A percentile compares a stretch with the other conserved stretches of the same genome.
These are phyloP conservation scores for Sechiopsis laciniata DNA, from an alignment of 306 rosid genomes.

Conservation along the genomic window DNA sequence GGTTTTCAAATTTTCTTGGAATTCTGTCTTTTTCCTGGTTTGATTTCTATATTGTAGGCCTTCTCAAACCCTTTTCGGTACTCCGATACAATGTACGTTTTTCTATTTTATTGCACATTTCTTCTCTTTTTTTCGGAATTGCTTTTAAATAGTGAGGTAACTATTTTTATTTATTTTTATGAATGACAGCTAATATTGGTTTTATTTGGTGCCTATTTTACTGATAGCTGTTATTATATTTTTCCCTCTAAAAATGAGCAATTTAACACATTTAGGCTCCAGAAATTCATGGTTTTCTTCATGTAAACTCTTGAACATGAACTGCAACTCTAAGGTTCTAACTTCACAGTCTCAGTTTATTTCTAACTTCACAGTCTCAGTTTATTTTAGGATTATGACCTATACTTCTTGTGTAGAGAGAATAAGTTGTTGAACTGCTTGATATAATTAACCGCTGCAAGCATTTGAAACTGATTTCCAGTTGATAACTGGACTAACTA, in stretches of 20 bases:
- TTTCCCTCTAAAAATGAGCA: background rate
- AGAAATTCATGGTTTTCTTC: background rate
- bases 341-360: background rate
- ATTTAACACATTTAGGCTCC: background rate
- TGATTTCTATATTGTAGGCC: background rate
- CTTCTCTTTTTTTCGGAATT: background rate
- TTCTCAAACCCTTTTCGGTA: background rate
- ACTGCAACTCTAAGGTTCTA: background rate
- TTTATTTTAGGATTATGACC: background rate
- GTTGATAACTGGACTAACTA: constrained; percentile 1
- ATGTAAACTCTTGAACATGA: background rate
- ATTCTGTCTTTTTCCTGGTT: constrained; percentile 12
- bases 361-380: background rate
- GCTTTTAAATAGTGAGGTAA: background rate
- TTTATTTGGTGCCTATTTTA: background rate
- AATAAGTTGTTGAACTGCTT: background rate
- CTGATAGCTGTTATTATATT: background rate
- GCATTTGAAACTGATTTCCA: constrained; percentile 1
- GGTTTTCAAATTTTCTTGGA: background rate
- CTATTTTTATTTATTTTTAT: background rate
- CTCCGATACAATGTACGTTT: background rate
- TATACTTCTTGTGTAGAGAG: background rate
- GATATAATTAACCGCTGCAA: background rate
- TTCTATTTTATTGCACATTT: background rate
- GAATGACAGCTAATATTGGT: background rate